Evolutionary conservation across 2,329 filamentous ascomycete species (phyloP), one percentile per base, ranked within the genome.

Genomic region (Myriosclerotinia scirpicola): DNA sequence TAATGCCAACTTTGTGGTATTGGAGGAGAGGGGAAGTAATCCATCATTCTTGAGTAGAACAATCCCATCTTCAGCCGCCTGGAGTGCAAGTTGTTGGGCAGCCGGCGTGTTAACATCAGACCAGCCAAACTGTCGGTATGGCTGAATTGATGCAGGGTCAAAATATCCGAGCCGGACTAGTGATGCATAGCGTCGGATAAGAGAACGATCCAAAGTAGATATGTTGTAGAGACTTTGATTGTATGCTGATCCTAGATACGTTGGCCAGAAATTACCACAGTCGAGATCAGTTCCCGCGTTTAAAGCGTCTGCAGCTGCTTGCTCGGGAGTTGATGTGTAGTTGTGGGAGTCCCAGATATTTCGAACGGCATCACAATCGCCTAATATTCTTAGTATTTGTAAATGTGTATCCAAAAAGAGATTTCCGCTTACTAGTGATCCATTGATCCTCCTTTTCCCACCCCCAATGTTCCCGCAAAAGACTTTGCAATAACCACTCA

Each of bases 401-500:
- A 6, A 4, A 2, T 1, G 1, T 36, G 4, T 12, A 22, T 7
- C n/a, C 2, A 1, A 17, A 4, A 9, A 0, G 2, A 17, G 20
- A 17, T 9, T 15, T 17, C 26, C 20, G 8, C 48, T 42, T 30
- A 64, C 62, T 62, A 7, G 64, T 67, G 5, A 91, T 81, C 73
- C 84, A 89, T 68, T 89, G 84, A 60, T 87, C 82, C 54, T 85
- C 81, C 3, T 83, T 80, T 0, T 81, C 84, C 81, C 87, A 91
- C 54, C 80, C 81, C 85, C 88, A 91, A 71, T 87, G 84, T 54
- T 89, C 83, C 1, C 89, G 82, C 3, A 91, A 80, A 17, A 91
- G 79, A 0, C 83, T 84, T 69, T 87, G 81, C 46, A 90, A 79
- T 0, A 91, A 80, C 70, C 87, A 91, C 0, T 80, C 79, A 70